phyloP scores from a whole-genome alignment of 768 basidiomycete genomes.

The Chalciporus sphaerocephalus region DNA sequence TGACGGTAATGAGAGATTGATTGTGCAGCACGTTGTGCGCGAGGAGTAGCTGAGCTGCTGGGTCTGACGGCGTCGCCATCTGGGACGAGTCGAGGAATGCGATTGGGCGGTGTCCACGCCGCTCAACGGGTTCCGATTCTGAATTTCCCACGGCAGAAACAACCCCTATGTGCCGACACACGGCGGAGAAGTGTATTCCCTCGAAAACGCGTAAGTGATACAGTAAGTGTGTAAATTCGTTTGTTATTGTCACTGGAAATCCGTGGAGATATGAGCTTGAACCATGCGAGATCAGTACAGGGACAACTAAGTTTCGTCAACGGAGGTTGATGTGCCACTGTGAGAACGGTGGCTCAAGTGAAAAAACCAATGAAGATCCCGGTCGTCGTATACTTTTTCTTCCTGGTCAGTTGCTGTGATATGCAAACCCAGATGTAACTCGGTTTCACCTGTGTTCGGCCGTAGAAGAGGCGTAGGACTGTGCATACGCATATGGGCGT shows the following conservation, averaged over 20 bases:
- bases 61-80: conserved; percentile 49
- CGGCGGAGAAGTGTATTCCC: too few relatives aligned
- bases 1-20: conserved; percentile 56
- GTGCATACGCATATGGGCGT: too few relatives aligned
- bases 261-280: not conserved
- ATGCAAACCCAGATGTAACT: too few relatives aligned
- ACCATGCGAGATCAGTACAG: not conserved
- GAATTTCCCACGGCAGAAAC: conserved; percentile 16
- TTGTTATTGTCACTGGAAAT: too few relatives aligned
- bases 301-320: not conserved
- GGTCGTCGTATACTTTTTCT: too few relatives aligned
- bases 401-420: too few relatives aligned
- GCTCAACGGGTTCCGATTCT: not conserved
- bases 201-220: too few relatives aligned
- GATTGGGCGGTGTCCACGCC: not conserved
- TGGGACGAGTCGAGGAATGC: not conserved
- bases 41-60: conserved; percentile 58
- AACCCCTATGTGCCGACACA: not conserved
- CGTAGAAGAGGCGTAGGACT: too few relatives aligned
- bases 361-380: too few relatives aligned
- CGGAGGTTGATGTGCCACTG: not conserved
- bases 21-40: conserved; percentile 65
- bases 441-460: too few relatives aligned
- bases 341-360: too few relatives aligned
- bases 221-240: too few relatives aligned